These are phyloP conservation scores for Russula foetens DNA, from an alignment of 768 basidiomycete genomes.

Conservation along the genomic window DNA sequence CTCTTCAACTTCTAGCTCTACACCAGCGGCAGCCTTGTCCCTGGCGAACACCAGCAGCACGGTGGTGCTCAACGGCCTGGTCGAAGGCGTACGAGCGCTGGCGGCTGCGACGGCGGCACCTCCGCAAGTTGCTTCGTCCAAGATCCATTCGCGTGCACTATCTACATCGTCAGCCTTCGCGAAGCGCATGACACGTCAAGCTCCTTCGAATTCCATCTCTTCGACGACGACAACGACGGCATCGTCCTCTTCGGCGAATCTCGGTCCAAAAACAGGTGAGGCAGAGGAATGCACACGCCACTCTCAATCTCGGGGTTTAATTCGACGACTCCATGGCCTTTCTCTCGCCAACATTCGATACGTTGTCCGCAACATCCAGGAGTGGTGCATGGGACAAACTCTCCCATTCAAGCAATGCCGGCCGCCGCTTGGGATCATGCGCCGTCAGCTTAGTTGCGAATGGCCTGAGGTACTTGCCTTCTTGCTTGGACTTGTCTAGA, in stretches of 20 bases:
- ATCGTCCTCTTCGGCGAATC: constrained; percentile 24
- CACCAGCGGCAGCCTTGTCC: neutral
- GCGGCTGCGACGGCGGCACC: constrained; percentile 37
- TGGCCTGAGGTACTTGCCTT: neutral
- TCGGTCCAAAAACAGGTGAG: too few species aligned
- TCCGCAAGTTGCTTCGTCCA: constrained; percentile 21
- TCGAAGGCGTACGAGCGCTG: constrained; percentile 58
- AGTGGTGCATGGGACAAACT: too few species aligned
- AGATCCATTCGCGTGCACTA: constrained; percentile 10
- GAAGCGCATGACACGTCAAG: constrained; percentile 12
- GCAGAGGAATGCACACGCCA: too few species aligned
- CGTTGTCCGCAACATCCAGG: too few species aligned
- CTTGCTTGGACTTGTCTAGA: neutral
- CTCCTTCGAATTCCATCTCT: constrained; percentile 10
- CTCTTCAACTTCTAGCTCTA: constrained; percentile 9
- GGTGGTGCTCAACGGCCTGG: constrained; percentile 49
- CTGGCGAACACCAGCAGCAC: constrained; percentile 21
- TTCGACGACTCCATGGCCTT: too few species aligned
- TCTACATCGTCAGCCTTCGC: constrained; percentile 4
- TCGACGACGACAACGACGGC: constrained; percentile 22
- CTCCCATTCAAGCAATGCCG: neutral
- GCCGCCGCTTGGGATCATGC: too few species aligned
- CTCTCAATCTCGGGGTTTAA: too few species aligned
- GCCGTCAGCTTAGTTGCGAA: neutral
- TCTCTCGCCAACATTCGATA: too few species aligned